These are phyloP conservation scores for Aquilaria malaccensis DNA, from an alignment of 345 rosid species.

Conservation along the genomic window DNA sequence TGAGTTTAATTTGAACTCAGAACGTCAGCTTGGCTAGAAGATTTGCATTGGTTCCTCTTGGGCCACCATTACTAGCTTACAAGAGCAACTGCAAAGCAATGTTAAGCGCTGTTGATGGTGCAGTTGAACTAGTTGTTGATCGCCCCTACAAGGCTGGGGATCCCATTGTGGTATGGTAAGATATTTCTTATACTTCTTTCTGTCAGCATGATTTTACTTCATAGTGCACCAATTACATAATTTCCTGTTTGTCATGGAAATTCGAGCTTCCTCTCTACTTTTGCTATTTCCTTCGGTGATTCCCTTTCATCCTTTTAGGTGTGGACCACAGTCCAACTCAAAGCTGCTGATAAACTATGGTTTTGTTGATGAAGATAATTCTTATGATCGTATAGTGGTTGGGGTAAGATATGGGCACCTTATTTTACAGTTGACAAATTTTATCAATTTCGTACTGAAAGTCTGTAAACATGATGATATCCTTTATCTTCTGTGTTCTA, in stretches of 20 bases:
- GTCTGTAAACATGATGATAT: constrained; percentile 12
- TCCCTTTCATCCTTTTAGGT: constrained; percentile 38
- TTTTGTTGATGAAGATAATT: constrained; percentile 88
- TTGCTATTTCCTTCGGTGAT: constrained; percentile 7
- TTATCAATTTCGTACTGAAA: constrained; percentile 5
- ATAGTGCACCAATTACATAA: not conserved
- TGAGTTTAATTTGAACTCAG: constrained; percentile 37
- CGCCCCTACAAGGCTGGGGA: constrained; percentile 85
- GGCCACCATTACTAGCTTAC: constrained; percentile 93
- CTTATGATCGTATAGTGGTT: constrained; percentile 66
- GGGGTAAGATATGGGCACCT: constrained; percentile 40
- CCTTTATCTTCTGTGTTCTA: constrained; percentile 23
- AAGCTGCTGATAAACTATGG: constrained; percentile 93
- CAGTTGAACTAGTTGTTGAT: constrained; percentile 84
- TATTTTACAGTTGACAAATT: not conserved
- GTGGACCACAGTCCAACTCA: constrained; percentile 97
- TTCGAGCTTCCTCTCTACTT: constrained; percentile 13
- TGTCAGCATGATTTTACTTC: constrained; percentile 3
- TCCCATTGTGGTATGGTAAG: constrained; percentile 82
- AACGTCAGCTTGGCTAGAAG: constrained; percentile 94
- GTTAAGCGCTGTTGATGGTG: constrained; percentile 76
- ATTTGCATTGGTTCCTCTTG: constrained; percentile 98
- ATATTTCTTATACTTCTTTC: constrained; percentile 9
- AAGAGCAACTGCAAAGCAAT: constrained; percentile 92
- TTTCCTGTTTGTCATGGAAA: constrained; percentile 9